Evolutionary conservation across 306 rosid species (phyloP), one percentile per base, ranked within the genome.

Genomic region (Cercis canadensis): DNA sequence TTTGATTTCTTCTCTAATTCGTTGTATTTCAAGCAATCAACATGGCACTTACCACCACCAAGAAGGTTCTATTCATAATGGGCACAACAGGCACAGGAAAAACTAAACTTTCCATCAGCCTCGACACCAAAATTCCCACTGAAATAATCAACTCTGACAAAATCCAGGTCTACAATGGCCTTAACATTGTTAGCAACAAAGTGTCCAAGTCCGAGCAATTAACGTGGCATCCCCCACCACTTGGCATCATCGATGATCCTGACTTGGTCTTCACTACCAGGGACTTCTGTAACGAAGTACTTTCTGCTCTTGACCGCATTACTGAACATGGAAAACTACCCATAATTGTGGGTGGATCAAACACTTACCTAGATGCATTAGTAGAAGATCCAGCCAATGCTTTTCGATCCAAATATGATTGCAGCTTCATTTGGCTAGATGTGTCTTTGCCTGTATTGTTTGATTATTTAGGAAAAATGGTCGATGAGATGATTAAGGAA

Each of bases 41-140:
- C 1, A 24, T 24, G 29, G 3, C 29, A 24, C 29, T 24, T 3
- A 82, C 53, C 29, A 24, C 29, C 67, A 78, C 4, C 88, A 68
- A 84, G 1, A 92, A 92, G 79, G 92, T 84, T 1, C 81, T 89
- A 4, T 65, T 89, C 8, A 77, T 92, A 12, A 80, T 89, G 82
- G 97, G 97, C 0, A 90, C 97, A 13, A 92, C 97, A 55, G 97
- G 90, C 4, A 82, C 86, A 17, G 97, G 97, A 3, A 92, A 92
- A 62, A 85, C 97, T 8, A 77, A 86, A 29, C 78, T 92, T 0
- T 92, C 96, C 10, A 79, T 92, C 9, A 93, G 89, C 69, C 19
- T 92, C 1, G 96, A 3, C 97, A 16, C 72, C 0, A 79, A 80
- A 24, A 7, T 80, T 82, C 18, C 68, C 71, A 4, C 84, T 0